These are phyloP conservation scores for Cladosporium cucumerinum DNA, from an alignment of 2,329 filamentous ascomycete species.

Conservation along the genomic window DNA sequence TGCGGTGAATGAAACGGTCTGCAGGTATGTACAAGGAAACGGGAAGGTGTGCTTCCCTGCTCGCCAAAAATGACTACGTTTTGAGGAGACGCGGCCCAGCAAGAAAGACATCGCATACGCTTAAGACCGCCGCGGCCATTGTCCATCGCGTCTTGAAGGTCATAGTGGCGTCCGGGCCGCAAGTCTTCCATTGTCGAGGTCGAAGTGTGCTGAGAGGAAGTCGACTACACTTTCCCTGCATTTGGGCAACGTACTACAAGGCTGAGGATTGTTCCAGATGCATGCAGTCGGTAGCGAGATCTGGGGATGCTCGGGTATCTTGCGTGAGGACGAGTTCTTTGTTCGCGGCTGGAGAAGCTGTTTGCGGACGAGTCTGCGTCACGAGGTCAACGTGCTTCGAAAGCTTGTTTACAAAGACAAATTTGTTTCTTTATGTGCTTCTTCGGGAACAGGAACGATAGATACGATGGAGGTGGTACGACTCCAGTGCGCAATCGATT, in stretches of 20 bases:
- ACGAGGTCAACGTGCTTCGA: background rate
- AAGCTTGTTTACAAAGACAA: background rate
- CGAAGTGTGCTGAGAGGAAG: background rate
- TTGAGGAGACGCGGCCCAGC: background rate
- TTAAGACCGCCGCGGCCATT: background rate
- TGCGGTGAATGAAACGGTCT: background rate
- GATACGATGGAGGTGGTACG: background rate
- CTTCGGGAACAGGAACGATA: background rate
- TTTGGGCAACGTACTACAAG: slow-evolving; percentile 7
- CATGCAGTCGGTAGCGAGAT: slow-evolving; percentile 29
- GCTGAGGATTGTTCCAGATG: slow-evolving; percentile 16
- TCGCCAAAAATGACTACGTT: background rate
- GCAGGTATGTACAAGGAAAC: slow-evolving; percentile 1
- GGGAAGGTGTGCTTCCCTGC: background rate
- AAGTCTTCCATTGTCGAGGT: slow-evolving; percentile 4
- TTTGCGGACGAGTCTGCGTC: background rate
- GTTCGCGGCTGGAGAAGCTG: background rate
- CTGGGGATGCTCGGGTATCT: slow-evolving; percentile 20
- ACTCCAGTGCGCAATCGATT: background rate
- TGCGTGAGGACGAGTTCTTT: slow-evolving; percentile 2
- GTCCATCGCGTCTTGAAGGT: background rate
- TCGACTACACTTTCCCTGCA: slow-evolving; percentile 17
- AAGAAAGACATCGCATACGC: slow-evolving; percentile 2
- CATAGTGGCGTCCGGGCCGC: slow-evolving; percentile 5
- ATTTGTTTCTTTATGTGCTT: background rate